A percentile compares a stretch with the other conserved stretches of the same genome.
phyloP scores from a whole-genome alignment of 768 basidiomycete species.

The Leccinellum albellum region DNA sequence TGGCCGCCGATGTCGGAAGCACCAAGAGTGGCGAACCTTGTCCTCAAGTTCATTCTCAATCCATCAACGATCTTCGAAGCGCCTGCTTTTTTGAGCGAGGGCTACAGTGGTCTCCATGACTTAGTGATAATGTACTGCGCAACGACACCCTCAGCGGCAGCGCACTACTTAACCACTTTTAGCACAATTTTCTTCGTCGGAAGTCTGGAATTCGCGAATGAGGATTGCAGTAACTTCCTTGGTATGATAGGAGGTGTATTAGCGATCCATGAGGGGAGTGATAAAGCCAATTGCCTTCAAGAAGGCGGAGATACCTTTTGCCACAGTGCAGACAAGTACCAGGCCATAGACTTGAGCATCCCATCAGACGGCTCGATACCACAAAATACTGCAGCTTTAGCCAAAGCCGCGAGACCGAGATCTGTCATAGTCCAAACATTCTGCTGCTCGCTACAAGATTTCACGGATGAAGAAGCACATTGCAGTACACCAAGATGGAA shows the following conservation, averaged over 20 bases:
- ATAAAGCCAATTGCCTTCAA: constrained; percentile 97
- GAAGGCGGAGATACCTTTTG: constrained; percentile 74
- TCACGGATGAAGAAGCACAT: constrained; percentile 92
- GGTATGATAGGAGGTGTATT: constrained; percentile 98
- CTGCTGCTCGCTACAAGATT: constrained; percentile 89
- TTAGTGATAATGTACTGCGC: constrained; percentile 91
- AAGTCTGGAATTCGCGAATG: constrained; percentile 97
- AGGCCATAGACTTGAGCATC: constrained; percentile 75
- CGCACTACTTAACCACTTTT: constrained; percentile 98
- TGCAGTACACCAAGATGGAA: constrained; percentile 99
- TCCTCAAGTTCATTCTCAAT: constrained; percentile 64
- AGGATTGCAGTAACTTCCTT: constrained; percentile 97
- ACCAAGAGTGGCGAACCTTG: constrained; percentile 73
- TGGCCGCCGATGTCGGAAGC: constrained; percentile 99
- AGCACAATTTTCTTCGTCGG: constrained; percentile 98
- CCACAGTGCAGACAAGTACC: constrained; percentile 77
- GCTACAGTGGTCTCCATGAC: constrained; percentile 99
- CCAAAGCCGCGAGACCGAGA: constrained; percentile 79
- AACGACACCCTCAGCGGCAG: constrained; percentile 96
- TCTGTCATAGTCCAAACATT: constrained; percentile 82
- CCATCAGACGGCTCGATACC: constrained; percentile 99
- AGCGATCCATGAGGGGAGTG: constrained; percentile 99
- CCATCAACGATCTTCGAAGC: constrained; percentile 90
- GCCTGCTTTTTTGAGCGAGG: constrained; percentile 93
- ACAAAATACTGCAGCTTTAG: constrained; percentile 95